phyloP scores from a whole-genome alignment of 2,329 filamentous ascomycete genomes.

The Emergomyces pasteurianus region DNA sequence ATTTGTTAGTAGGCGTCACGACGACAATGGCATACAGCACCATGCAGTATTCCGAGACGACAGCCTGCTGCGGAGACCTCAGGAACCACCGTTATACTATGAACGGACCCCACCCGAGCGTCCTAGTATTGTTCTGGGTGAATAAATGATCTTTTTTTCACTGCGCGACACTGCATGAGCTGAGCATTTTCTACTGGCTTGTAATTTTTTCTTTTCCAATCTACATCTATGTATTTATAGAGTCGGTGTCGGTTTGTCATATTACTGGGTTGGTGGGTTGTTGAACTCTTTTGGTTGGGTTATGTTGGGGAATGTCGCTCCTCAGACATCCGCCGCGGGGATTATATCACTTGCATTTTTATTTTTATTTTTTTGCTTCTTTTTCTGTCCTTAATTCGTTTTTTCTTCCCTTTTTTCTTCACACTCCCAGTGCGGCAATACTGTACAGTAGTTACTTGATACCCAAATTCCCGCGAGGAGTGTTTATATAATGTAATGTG shows the following conservation, averaged over 20 bases:
- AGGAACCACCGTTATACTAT: neutral
- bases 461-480: neutral
- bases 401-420: neutral
- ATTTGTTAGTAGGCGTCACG: neutral
- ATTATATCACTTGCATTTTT: neutral
- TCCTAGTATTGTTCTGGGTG: neutral
- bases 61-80: neutral
- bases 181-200: neutral
- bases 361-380: neutral
- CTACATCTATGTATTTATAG: neutral
- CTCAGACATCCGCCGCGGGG: neutral
- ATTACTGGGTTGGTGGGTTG: neutral
- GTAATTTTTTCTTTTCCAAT: neutral
- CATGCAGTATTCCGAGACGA: neutral
- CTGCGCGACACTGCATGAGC: neutral
- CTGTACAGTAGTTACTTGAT: constrained; percentile 5
- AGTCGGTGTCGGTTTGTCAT: neutral
- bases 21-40: neutral
- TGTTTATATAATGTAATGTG: neutral
- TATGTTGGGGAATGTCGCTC: neutral
- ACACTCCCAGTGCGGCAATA: neutral
- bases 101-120: neutral
- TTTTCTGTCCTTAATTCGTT: too few relatives aligned
- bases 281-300: neutral
- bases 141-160: neutral